Base-by-base conservation (phyloP, 305 asterid genomes). In the Andrographis paniculata region DNA sequence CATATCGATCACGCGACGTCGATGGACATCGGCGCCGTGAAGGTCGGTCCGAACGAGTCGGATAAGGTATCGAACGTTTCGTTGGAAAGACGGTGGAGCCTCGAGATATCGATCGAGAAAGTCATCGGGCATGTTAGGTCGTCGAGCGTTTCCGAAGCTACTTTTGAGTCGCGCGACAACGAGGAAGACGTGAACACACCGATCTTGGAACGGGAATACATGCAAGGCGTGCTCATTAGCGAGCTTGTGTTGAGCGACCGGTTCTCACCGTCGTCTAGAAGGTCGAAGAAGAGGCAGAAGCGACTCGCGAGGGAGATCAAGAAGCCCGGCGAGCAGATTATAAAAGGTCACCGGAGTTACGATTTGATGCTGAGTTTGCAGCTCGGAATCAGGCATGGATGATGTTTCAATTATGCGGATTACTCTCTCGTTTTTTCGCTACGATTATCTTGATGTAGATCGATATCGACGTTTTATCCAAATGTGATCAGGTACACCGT, bases 281-380 rank as follows among this genome's bases (percentile, higher is more conserved):
- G 85, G 47, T 68, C 82, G 17, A 80, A 67, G 57, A 79, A 78
- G 84, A 63, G 87, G 55, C 80, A 87, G 20, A 92, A 58, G 75
- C 84, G 58, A 56, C 80, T 77, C 60, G 81, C 66, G 0, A 74
- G 61, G 66, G 95, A 84, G 71, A 67, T 83, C 55, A 81, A 84
- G 82, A 87, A 84, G 62, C 79, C 87, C 0, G 96, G 99, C 10
- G 97, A 87, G 65, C 81, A 79, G 49, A 87, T 92, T 56, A 75
- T 92, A 52, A 87, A 92, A 77, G 99, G 99, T 47, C 99, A 92
- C 64, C 71, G 95, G 75, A 92, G 99, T 68, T 92, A 92, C 15
- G 96, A 92, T 73, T 72, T 92, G 67, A 92, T 92, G 99, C 75
- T 87, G 20, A 81, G 94, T 70, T 61, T 92, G 71, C 99, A 87